phyloP scores from a whole-genome alignment of 202 grass and related monocot genomes.

The Brachypodium distachyon region DNA sequence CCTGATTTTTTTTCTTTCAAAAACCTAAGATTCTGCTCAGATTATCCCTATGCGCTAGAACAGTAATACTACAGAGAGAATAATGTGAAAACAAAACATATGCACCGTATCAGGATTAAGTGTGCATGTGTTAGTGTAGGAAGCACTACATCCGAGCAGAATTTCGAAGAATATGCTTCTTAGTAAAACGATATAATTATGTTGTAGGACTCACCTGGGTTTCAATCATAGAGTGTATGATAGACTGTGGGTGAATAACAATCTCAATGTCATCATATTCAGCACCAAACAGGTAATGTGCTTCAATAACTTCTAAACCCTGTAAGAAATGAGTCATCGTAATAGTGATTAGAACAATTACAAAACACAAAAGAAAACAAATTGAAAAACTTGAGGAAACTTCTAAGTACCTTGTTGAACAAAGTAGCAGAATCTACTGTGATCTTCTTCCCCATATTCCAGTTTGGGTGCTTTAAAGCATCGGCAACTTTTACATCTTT shows the following conservation, averaged over 20 bases:
- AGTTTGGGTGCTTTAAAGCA: slow-evolving; percentile 97
- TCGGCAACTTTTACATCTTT: slow-evolving; percentile 95
- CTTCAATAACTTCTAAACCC: slow-evolving; percentile 99
- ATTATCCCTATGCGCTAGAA: neutral
- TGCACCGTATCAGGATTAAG: neutral
- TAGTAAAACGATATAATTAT: neutral
- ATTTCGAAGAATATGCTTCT: neutral
- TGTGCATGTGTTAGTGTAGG: neutral
- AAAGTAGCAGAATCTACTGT: slow-evolving; percentile 98
- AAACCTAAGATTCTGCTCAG: slow-evolving; percentile 12
- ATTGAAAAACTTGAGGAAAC: neutral
- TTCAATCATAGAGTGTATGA: slow-evolving; percentile 98
- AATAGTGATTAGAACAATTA: slow-evolving; percentile 16
- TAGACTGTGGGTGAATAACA: slow-evolving; percentile 94
- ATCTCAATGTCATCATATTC: slow-evolving; percentile 94
- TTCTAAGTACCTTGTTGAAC: slow-evolving; percentile 79
- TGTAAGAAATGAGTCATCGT: slow-evolving; percentile 20
- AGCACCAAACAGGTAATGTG: slow-evolving; percentile 91
- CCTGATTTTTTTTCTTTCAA: too few relatives aligned
- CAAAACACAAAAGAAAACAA: neutral
- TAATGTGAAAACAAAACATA: neutral
- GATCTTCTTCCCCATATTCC: slow-evolving; percentile 99
- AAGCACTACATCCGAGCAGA: neutral
- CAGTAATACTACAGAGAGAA: neutral
- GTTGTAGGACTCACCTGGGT: slow-evolving; percentile 60